Conservation (phyloP, 2,329 filamentous ascomycete genomes). For the Colletotrichum cuscutae region DNA sequence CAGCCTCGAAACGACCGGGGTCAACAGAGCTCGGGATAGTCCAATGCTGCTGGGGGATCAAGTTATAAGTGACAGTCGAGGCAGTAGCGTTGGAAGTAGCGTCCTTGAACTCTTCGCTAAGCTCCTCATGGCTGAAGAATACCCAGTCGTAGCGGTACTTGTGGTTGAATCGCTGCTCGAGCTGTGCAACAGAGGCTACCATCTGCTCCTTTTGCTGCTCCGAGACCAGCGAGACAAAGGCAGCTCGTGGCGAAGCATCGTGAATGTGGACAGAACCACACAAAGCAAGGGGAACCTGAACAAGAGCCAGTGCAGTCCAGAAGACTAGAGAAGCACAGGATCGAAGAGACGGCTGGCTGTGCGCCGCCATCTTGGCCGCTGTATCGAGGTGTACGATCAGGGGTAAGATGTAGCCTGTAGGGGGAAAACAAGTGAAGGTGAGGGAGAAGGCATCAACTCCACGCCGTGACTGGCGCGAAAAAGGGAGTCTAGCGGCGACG, state of each 20-base stretch:
- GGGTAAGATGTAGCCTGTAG: background rate
- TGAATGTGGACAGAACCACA: conserved; percentile 14
- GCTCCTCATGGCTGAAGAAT: conserved; percentile 85
- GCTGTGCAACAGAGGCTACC: conserved; percentile 75
- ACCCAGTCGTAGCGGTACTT: conserved; percentile 90
- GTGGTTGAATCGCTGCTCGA: conserved; percentile 71
- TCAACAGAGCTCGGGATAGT: conserved; percentile 78
- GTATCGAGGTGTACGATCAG: background rate
- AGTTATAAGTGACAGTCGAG: conserved; percentile 77
- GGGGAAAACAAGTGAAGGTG: background rate
- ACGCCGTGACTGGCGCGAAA: background rate
- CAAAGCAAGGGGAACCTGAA: background rate
- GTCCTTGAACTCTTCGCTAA: conserved; percentile 80
- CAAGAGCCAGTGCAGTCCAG: background rate
- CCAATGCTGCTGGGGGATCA: conserved; percentile 82
- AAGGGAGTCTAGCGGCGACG: background rate
- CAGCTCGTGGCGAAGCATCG: conserved; percentile 44
- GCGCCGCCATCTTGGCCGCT: conserved; percentile 10
- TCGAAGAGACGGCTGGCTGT: background rate
- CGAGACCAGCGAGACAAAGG: conserved; percentile 74
- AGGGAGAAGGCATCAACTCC: background rate
- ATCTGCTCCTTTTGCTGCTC: conserved; percentile 77
- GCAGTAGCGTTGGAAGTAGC: conserved; percentile 75
- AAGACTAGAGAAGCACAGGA: background rate
- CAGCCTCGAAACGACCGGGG: conserved; percentile 71